Evolutionary conservation across 2,329 filamentous ascomycete genomes (phyloP).

Genomic region (Penicillium concentricum): DNA sequence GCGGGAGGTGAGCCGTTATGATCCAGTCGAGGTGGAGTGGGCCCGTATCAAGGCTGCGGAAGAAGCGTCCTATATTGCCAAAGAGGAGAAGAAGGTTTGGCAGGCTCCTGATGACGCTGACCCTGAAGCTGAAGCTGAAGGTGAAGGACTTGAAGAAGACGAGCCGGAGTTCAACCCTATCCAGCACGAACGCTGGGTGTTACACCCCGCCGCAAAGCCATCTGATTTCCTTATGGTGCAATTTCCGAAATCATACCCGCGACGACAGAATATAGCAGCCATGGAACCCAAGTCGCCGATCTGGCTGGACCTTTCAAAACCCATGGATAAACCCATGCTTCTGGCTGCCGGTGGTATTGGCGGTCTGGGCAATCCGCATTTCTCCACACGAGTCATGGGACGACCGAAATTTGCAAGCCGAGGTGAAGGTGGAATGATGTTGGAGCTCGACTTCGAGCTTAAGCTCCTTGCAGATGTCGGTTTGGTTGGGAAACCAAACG

Average conservation of each 20-base stretch:
- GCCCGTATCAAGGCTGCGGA: conserved; percentile 16
- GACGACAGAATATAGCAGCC: conserved; percentile 58
- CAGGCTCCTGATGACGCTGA: conserved; percentile 1
- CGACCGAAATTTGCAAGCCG: conserved; percentile 85
- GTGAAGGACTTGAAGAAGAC: conserved; percentile 33
- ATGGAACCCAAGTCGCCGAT: conserved; percentile 73
- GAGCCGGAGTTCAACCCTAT: conserved; percentile 43
- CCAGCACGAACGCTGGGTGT: conserved; percentile 72
- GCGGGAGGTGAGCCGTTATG: conserved; percentile 73
- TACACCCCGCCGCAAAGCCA: conserved; percentile 76
- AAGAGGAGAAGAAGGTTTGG: conserved; percentile 24
- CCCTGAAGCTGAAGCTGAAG: conserved; percentile 2
- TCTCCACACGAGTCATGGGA: conserved; percentile 70
- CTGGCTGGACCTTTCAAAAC: conserved; percentile 68
- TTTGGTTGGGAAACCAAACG: conserved; percentile 90
- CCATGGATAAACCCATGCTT: conserved; percentile 79
- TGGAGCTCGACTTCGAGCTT: conserved; percentile 83
- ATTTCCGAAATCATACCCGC: conserved; percentile 58
- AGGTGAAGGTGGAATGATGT: conserved; percentile 73
- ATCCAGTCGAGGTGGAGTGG: conserved; percentile 72
- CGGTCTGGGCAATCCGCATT: conserved; percentile 91
- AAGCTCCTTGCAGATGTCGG: conserved; percentile 95
- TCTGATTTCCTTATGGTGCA: conserved; percentile 64
- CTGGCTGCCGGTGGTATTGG: conserved; percentile 85
- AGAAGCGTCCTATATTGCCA: conserved; percentile 56